Evolutionary conservation across 208 protist genomes (phyloP).

Genomic region (Balamuthia mandrillaris): DNA sequence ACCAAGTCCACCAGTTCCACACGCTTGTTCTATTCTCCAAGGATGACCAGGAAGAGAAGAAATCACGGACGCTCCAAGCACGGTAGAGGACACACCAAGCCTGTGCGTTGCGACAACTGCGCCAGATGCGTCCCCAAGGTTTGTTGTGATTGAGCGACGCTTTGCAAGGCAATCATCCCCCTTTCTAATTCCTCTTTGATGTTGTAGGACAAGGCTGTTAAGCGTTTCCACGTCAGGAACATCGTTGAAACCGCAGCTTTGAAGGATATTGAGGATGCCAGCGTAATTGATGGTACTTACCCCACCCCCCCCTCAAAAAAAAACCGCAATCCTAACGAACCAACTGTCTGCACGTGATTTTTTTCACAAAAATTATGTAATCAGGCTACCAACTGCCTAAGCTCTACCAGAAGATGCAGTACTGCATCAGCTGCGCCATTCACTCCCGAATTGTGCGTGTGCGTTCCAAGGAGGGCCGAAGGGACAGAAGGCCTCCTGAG

Average conservation of each 20-base stretch:
- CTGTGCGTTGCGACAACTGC: slow-evolving; percentile 82
- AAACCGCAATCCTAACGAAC: neutral
- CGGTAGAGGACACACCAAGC: slow-evolving; percentile 71
- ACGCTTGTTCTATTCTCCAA: no score
- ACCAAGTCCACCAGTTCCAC: no score
- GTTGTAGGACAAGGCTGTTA: slow-evolving; percentile 96
- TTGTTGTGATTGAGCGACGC: neutral
- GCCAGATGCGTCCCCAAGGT: slow-evolving; percentile 75
- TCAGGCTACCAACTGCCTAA: slow-evolving; percentile 90
- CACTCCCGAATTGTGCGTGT: slow-evolving; percentile 95
- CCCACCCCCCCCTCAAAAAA: neutral
- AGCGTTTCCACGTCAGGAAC: slow-evolving; percentile 96
- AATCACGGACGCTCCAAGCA: slow-evolving; percentile 78
- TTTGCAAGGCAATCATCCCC: neutral
- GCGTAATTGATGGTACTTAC: slow-evolving; percentile 85
- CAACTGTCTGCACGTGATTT: neutral
- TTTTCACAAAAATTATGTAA: neutral
- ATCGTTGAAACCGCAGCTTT: slow-evolving; percentile 87
- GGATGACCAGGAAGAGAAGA: slow-evolving; percentile 80
- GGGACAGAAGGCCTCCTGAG: slow-evolving; percentile 71
- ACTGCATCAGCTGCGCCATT: slow-evolving; percentile 98
- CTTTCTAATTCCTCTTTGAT: neutral
- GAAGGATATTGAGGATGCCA: slow-evolving; percentile 91
- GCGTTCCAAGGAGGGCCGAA: slow-evolving; percentile 68
- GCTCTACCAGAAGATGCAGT: slow-evolving; percentile 98